Evolutionary conservation across 2,329 filamentous ascomycete species (phyloP).

Genomic region (Pseudogymnoascus sp.): DNA sequence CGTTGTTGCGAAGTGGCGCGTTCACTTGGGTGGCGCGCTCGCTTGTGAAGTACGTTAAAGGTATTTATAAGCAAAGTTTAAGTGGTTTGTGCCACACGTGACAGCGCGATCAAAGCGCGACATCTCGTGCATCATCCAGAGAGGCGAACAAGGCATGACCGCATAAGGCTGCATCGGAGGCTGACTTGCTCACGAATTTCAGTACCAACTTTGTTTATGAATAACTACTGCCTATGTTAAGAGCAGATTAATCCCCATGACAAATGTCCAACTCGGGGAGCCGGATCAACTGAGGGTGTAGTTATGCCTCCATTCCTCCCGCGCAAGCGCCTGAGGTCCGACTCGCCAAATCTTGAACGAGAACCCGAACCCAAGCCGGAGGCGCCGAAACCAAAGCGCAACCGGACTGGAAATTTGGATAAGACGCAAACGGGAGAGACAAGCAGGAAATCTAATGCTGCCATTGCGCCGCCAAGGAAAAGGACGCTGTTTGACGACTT

Average conservation of each 20-base stretch:
- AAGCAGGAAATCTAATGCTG: conserved; percentile 20
- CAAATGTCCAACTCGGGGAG: neutral
- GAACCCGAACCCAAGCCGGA: conserved; percentile 18
- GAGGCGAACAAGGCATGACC: neutral
- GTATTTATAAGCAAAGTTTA: neutral
- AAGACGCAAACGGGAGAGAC: conserved; percentile 24
- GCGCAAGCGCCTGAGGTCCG: conserved; percentile 55
- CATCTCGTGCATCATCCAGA: neutral
- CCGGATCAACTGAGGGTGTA: neutral
- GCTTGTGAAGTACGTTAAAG: no score
- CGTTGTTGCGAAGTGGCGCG: no score
- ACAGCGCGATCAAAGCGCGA: neutral
- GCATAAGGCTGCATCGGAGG: neutral
- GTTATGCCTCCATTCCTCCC: conserved; percentile 60
- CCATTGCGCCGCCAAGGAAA: conserved; percentile 37
- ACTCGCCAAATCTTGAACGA: conserved; percentile 29
- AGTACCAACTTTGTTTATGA: neutral
- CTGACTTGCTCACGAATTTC: neutral
- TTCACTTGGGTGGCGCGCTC: no score
- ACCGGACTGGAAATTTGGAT: conserved; percentile 15
- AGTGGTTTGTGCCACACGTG: neutral
- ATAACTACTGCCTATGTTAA: neutral
- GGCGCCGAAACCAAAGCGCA: conserved; percentile 18
- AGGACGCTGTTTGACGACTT: conserved; percentile 53
- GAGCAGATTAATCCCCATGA: neutral